These are phyloP conservation scores for Fusarium devonianum DNA, from an alignment of 2,329 filamentous ascomycete species.

Conservation along the genomic window DNA sequence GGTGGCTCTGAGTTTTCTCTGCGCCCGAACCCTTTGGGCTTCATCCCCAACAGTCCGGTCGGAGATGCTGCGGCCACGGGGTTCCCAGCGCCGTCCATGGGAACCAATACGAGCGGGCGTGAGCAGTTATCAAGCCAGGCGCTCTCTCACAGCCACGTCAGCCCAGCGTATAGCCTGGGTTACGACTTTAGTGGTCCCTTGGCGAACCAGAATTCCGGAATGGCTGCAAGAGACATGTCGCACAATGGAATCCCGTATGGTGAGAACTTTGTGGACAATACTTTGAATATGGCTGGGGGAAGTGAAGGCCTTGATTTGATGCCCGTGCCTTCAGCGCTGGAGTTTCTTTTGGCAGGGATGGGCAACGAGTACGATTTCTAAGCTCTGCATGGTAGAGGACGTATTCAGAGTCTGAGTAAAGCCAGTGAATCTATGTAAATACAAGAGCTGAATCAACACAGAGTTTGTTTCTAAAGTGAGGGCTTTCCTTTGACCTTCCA, in stretches of 20 bases:
- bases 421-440: too few relatives aligned
- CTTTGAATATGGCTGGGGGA: slow-evolving; percentile 16
- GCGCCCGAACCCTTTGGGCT: slow-evolving; percentile 20
- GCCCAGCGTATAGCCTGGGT: slow-evolving; percentile 23
- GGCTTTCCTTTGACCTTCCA: slow-evolving; percentile 31
- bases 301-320: slow-evolving; percentile 30
- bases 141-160: slow-evolving; percentile 8
- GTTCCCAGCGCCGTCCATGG: slow-evolving; percentile 14
- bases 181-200: slow-evolving; percentile 20
- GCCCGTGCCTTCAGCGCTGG: slow-evolving; percentile 42
- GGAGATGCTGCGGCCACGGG: slow-evolving; percentile 6
- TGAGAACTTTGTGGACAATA: slow-evolving; percentile 21
- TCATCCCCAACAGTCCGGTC: slow-evolving; percentile 9
- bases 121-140: slow-evolving; percentile 3
- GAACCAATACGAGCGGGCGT: neutral
- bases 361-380: slow-evolving; percentile 38
- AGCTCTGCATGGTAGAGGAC: too few relatives aligned
- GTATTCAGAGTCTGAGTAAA: too few relatives aligned
- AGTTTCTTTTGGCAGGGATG: slow-evolving; percentile 45
- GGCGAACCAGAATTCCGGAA: neutral
- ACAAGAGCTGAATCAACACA: slow-evolving; percentile 1
- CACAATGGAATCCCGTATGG: slow-evolving; percentile 23
- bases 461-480: neutral
- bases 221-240: slow-evolving; percentile 8
- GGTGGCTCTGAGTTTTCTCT: slow-evolving; percentile 28